Conservation (phyloP, 306 rosid genomes). For the Sesbania bispinosa region DNA sequence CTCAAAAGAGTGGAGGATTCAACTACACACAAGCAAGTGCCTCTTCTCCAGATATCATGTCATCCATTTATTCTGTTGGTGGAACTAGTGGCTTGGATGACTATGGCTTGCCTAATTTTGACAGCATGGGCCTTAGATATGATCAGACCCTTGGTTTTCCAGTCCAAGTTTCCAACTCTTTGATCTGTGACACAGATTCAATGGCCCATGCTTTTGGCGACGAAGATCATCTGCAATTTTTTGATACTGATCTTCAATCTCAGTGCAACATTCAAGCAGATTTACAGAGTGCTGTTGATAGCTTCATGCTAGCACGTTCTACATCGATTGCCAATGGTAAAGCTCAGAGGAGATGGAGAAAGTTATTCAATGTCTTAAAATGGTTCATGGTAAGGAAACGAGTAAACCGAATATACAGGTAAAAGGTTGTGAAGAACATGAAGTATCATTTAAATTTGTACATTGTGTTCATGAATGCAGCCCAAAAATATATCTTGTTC, state of each 20-base stretch:
- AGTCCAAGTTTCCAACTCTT: slow-evolving; percentile 52
- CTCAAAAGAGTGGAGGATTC: slow-evolving; percentile 55
- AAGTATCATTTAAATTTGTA: slow-evolving; percentile 20
- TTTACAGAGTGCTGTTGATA: slow-evolving; percentile 55
- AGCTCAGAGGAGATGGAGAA: slow-evolving; percentile 88
- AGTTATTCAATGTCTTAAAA: slow-evolving; percentile 66
- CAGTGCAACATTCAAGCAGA: slow-evolving; percentile 50
- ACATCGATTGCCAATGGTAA: slow-evolving; percentile 34
- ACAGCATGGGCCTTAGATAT: slow-evolving; percentile 54
- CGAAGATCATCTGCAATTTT: slow-evolving; percentile 65
- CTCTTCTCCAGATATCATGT: slow-evolving; percentile 74
- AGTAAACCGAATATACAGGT: slow-evolving; percentile 32
- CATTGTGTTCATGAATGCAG: slow-evolving; percentile 31
- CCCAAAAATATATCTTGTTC: slow-evolving; percentile 27
- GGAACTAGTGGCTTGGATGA: slow-evolving; percentile 66
- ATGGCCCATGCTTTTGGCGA: slow-evolving; percentile 56
- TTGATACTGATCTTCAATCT: slow-evolving; percentile 58
- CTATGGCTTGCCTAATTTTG: slow-evolving; percentile 54
- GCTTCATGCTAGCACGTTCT: slow-evolving; percentile 43
- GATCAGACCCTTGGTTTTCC: slow-evolving; percentile 59
- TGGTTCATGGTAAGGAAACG: slow-evolving; percentile 63
- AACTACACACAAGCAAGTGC: slow-evolving; percentile 55
- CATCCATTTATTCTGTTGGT: slow-evolving; percentile 69
- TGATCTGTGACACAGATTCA: slow-evolving; percentile 63
- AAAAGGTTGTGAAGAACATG: slow-evolving; percentile 22